phyloP scores from a whole-genome alignment of 306 rosid species.

The Senna tora region DNA sequence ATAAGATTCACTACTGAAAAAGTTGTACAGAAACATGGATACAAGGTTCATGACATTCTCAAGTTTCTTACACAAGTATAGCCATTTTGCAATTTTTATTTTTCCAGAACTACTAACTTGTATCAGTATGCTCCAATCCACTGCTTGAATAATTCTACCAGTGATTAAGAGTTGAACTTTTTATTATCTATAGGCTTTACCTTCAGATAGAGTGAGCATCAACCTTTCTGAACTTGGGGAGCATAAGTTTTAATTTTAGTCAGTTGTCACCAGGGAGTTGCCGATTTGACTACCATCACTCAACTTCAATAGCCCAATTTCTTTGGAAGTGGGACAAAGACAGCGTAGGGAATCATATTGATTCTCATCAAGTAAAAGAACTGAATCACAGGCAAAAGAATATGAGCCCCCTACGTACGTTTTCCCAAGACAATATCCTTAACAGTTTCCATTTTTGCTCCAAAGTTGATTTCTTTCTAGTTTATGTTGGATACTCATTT shows the following conservation, averaged over 20 bases:
- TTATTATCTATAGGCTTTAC: neutral
- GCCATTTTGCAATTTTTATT: neutral
- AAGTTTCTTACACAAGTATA: neutral
- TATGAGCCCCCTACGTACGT: no score
- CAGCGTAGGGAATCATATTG: neutral
- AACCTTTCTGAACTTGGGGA: neutral
- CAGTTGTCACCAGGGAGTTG: neutral
- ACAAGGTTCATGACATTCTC: neutral
- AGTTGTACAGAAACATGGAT: neutral
- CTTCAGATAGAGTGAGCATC: conserved; percentile 1
- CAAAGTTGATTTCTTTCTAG: neutral
- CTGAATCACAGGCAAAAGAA: neutral
- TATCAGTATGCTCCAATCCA: neutral
- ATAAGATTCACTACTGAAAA: conserved; percentile 5
- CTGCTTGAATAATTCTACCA: neutral
- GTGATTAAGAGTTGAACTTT: conserved; percentile 7
- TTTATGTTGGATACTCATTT: neutral
- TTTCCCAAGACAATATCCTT: neutral
- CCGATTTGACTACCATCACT: neutral
- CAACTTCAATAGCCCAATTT: neutral
- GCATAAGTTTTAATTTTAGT: neutral
- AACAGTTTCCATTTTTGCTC: neutral
- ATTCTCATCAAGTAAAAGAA: neutral
- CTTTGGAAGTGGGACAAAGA: neutral
- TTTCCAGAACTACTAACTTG: no score